Conservation (phyloP, 106 monocot genomes). For the Platanthera guangdongensis region DNA sequence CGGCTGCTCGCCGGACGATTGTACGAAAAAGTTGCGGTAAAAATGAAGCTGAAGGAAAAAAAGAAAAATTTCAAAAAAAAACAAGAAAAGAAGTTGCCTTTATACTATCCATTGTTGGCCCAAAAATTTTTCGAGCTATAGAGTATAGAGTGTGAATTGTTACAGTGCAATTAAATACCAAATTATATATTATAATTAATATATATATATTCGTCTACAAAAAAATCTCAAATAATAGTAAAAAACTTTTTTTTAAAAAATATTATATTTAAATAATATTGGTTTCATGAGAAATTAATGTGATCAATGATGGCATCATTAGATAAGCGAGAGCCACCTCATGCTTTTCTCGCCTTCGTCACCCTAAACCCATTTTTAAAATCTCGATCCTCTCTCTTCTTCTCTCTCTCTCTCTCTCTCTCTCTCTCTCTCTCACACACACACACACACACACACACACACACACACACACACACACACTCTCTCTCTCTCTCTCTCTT, state of each 20-base stretch:
- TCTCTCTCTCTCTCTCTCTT: conserved; percentile 3
- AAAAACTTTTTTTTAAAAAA: too few species aligned
- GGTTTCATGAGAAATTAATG: conserved; percentile 7
- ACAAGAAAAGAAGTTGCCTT: too few species aligned
- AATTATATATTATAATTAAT: background rate
- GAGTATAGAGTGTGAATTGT: too few species aligned
- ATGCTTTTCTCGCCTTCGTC: conserved; percentile 51
- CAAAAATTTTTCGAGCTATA: too few species aligned
- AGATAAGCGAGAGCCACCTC: conserved; percentile 38
- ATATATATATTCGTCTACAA: too few species aligned
- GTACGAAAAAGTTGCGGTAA: too few species aligned
- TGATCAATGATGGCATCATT: conserved; percentile 40
- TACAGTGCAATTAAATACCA: background rate
- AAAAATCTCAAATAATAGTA: too few species aligned
- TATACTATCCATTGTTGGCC: too few species aligned
- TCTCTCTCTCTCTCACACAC: conserved; percentile 5
- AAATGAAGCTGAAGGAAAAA: too few species aligned
- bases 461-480: conserved; percentile 8
- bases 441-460: conserved; percentile 6
- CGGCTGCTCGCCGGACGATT: too few species aligned
- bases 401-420: background rate
- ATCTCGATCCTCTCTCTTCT: background rate
- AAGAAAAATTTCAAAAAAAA: too few species aligned
- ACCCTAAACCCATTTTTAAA: background rate
- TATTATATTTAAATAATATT: conserved; percentile 1